phyloP scores from a whole-genome alignment of 225 moss, liverwort and hornwort genomes.

The Bryum argenteum region DNA sequence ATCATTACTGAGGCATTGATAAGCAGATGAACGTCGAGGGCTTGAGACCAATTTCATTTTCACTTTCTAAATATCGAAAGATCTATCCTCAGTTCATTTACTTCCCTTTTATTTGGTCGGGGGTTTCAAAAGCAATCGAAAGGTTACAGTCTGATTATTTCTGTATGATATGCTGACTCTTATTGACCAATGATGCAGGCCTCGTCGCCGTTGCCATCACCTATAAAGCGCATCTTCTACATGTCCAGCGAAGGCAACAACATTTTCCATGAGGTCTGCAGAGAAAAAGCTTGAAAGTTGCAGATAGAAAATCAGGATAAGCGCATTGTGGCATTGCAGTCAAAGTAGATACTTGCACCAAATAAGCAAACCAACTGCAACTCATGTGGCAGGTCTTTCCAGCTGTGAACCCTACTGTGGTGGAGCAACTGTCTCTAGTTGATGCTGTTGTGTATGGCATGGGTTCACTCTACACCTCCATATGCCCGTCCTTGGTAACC shows the following conservation, averaged over 20 bases:
- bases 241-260: slow-evolving; percentile 92
- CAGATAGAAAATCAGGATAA: slow-evolving; percentile 30
- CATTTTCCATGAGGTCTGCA: slow-evolving; percentile 76
- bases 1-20: no score
- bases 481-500: slow-evolving; percentile 93
- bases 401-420: slow-evolving; percentile 78
- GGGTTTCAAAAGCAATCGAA: not conserved
- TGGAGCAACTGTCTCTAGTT: slow-evolving; percentile 88
- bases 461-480: slow-evolving; percentile 96
- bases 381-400: slow-evolving; percentile 82
- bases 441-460: slow-evolving; percentile 96
- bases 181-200: slow-evolving; percentile 41
- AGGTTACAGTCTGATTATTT: not conserved
- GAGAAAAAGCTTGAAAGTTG: slow-evolving; percentile 27
- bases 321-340: slow-evolving; percentile 26
- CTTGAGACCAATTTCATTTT: no score
- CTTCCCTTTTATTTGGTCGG: no score
- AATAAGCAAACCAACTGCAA: slow-evolving; percentile 21
- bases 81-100: not conserved
- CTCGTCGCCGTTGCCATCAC: slow-evolving; percentile 72
- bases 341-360: slow-evolving; percentile 13
- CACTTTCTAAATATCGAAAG: no score
- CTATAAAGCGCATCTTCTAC: slow-evolving; percentile 96
- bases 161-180: slow-evolving; percentile 3
- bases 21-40: no score